Percentiles rank a stretch among this genome's conserved stretches.
Conservation (phyloP, 345 rosid species). For the Camelina hispida region DNA sequence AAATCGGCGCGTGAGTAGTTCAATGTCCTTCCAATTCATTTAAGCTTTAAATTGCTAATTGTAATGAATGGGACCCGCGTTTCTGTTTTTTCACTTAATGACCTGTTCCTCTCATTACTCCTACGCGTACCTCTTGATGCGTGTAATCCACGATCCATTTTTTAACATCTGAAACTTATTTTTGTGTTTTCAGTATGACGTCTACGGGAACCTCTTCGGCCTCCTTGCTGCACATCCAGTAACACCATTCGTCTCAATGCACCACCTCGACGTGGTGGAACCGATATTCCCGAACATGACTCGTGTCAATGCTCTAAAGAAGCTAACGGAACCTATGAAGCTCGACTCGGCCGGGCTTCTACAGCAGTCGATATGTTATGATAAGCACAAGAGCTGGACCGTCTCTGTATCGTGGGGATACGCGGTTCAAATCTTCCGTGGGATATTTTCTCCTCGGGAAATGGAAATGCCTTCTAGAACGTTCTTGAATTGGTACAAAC, state of each 20-base stretch:
- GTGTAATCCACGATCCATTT: background rate
- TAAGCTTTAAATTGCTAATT: background rate
- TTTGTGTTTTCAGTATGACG: conserved; percentile 71
- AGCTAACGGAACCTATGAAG: conserved; percentile 62
- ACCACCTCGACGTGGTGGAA: conserved; percentile 91
- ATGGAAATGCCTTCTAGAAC: conserved; percentile 97
- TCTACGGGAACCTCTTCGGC: conserved; percentile 90
- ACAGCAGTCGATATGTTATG: conserved; percentile 95
- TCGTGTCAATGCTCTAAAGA: conserved; percentile 73
- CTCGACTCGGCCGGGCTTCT: conserved; percentile 86
- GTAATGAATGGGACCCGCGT: conserved; percentile 39
- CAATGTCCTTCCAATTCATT: conserved; percentile 23
- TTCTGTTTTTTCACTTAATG: conserved; percentile 12
- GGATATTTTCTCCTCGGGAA: conserved; percentile 83
- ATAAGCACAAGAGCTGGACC: conserved; percentile 74
- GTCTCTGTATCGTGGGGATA: conserved; percentile 92
- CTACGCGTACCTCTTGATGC: background rate
- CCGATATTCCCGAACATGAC: conserved; percentile 88
- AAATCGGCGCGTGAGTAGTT: conserved; percentile 41
- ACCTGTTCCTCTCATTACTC: background rate
- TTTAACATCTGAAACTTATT: background rate
- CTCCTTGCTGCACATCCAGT: conserved; percentile 95
- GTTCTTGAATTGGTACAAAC: conserved; percentile 91
- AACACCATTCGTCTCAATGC: conserved; percentile 82
- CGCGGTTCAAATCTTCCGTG: conserved; percentile 82